A percentile compares a stretch with the other conserved stretches of the same genome.
These are phyloP conservation scores for Hypsizygus marmoreus DNA, from an alignment of 768 basidiomycete species.

Conservation along the genomic window DNA sequence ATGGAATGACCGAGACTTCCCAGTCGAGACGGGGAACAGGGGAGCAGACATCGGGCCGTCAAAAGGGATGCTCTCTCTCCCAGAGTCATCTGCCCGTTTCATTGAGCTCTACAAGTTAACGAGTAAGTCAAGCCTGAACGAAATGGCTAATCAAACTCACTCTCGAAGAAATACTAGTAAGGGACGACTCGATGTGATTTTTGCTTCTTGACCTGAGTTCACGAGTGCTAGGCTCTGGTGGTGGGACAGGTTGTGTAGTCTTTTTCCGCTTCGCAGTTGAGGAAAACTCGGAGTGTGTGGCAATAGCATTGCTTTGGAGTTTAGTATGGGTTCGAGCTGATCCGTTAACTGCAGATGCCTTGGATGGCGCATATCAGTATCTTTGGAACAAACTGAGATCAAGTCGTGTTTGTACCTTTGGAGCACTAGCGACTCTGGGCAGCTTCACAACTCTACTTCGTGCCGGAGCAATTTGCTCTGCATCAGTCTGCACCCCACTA, in stretches of 20 bases:
- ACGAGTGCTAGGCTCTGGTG: constrained; percentile 37
- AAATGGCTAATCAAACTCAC: constrained; percentile 23
- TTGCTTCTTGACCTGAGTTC: constrained; percentile 50
- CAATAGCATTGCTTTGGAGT: constrained; percentile 22
- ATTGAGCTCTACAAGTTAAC: constrained; percentile 26
- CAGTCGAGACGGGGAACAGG: constrained; percentile 13
- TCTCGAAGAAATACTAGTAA: constrained; percentile 41
- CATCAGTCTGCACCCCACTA: constrained; percentile 31
- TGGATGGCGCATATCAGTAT: constrained; percentile 5
- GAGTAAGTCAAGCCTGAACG: not conserved
- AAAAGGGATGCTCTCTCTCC: constrained; percentile 20
- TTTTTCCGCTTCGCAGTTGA: constrained; percentile 42
- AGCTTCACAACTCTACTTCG: constrained; percentile 18
- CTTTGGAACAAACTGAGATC: not conserved
- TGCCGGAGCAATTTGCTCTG: constrained; percentile 20
- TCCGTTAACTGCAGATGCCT: constrained; percentile 16
- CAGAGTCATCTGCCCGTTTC: constrained; percentile 27
- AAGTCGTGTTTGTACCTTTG: constrained; percentile 16
- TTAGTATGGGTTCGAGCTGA: constrained; percentile 11
- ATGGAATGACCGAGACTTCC: constrained; percentile 29
- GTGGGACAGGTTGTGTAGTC: constrained; percentile 21
- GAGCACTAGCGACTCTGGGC: constrained; percentile 8
- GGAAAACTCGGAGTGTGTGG: constrained; percentile 32
- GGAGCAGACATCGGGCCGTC: constrained; percentile 20
- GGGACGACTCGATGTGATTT: constrained; percentile 35